Base-by-base conservation (phyloP, 768 basidiomycete genomes). In the Dacryopinax spathularia region DNA sequence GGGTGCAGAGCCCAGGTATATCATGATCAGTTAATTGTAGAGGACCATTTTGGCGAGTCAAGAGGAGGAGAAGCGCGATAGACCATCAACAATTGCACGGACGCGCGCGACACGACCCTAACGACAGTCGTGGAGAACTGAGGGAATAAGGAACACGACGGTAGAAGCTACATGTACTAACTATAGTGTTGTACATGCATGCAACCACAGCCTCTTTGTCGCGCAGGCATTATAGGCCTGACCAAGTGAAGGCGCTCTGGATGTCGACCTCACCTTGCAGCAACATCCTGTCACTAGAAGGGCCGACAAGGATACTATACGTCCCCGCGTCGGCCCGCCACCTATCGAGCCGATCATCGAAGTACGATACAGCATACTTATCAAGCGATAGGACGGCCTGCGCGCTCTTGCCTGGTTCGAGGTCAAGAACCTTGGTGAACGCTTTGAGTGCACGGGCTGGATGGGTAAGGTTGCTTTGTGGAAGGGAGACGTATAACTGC, bases 221-320 rank as follows among this genome's bases (percentile, higher is more conserved):
- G n/a, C n/a, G n/a, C n/a, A n/a, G n/a, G n/a, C n/a, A n/a, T n/a
- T 56, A 85, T 64, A 87, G 68, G 4, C 88, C 89, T 29, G 69
- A 79, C 89, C 89, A 91, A 68, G 84, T 84, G 65, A 89, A 81
- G 7, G 78, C 77, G 65, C 80, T 77, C 63, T 70, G 68, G 12
- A 89, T 29, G 27, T 70, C 71, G 66, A 86, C 80, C 34, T 63
- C 73, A 2, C 70, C 76, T 33, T 73, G 66, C 65, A 84, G 70
- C 22, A 66, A 66, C 67, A 85, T 65, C 29, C 75, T 68, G 12
- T 78, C 79, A 63, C 84, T 83, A 68, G 80, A 81, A 6, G 77
- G 68, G 2, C 83, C 84, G 31, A 82, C 74, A 61, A 75, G 73
- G 10, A 87, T 68, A 9, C 68, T 69, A 69, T 85, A 86, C 34